These are phyloP conservation scores for Ascosphaera apis DNA, from an alignment of 2,329 filamentous ascomycete genomes.

Conservation along the genomic window DNA sequence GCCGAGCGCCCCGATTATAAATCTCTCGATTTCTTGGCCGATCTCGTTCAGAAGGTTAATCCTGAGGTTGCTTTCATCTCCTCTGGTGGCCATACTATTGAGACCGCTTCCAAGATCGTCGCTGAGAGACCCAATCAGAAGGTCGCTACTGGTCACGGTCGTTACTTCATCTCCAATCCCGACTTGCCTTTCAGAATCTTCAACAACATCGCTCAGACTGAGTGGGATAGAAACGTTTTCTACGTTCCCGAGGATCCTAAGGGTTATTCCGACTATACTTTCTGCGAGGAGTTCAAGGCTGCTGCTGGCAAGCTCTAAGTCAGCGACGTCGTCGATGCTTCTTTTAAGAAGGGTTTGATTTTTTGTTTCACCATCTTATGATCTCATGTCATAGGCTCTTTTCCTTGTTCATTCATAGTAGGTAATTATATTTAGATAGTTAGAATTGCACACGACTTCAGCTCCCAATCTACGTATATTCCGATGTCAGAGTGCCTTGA, in stretches of 20 bases:
- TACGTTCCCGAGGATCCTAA: conserved; percentile 15
- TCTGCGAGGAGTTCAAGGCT: conserved; percentile 5
- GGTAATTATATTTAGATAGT: no score
- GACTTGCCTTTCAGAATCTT: conserved; percentile 22
- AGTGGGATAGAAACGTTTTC: conserved; percentile 20
- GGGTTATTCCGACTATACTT: conserved; percentile 19
- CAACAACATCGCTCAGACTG: conserved; percentile 15
- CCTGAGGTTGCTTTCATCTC: conserved; percentile 22
- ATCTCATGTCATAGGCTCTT: no score
- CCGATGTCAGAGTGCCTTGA: no score
- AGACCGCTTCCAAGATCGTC: conserved; percentile 17
- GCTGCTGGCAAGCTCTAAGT: no score
- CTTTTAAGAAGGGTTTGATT: no score
- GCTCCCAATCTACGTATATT: no score
- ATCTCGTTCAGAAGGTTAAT: conserved; percentile 20
- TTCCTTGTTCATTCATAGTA: no score
- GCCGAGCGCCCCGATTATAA: conserved; percentile 14
- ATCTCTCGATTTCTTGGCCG: conserved; percentile 22
- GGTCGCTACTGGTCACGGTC: conserved; percentile 18
- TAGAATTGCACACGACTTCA: no score
- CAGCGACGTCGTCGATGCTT: no score
- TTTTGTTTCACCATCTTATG: no score
- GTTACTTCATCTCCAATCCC: conserved; percentile 23
- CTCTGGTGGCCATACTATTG: conserved; percentile 24
- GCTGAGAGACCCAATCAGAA: conserved; percentile 12